Base-by-base conservation (phyloP, 805 yeast genomes). In the Pachysolen tannophilus region DNA sequence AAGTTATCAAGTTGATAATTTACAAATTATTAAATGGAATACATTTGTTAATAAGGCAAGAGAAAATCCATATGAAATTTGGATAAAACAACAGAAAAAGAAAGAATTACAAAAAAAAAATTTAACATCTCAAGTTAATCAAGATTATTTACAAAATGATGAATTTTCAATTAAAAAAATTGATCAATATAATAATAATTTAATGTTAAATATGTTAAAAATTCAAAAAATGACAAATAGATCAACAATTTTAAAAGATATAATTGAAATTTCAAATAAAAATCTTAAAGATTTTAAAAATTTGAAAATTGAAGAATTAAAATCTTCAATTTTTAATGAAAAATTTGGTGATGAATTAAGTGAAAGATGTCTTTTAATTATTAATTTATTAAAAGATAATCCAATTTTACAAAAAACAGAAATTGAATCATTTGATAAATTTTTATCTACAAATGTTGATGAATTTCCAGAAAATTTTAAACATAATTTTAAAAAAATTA, bases 11-110 rank as follows among this genome's bases (percentile, higher is more conserved):
- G 67, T 79, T 28, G 95, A 86, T 53, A 75, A 73, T 49, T 64
- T 64, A 16, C 95, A 87, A 56, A 75, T 84, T 32, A 61, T 68
- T 19, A 69, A 72, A 43, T 90, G 88, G 92, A 86, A 86, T 59
- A 63, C 68, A 41, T 82, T 73, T 56, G 80, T 88, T 6, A 65
- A 67, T 17, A 56, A 64, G 24, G 87, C 80, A 41, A 63, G 60
- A 39, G 64, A 60, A 32, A 65, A 70, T 49, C 87, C 87, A 26
- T 62, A 62, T 49, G 66, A 60, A 35, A 69, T 67, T 46, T 81
- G 78, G 79, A 60, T 64, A 38, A 60, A 60, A 41, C 73, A 53
- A 53, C 55, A 49, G 48, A 58, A 47, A 42, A 74, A 60, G 76
- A 72, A 56, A 41, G 45, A 49, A 35, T 49, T 48, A 39, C 64